phyloP scores from a whole-genome alignment of 2,329 filamentous ascomycete species.

The Penicillium italicum region DNA sequence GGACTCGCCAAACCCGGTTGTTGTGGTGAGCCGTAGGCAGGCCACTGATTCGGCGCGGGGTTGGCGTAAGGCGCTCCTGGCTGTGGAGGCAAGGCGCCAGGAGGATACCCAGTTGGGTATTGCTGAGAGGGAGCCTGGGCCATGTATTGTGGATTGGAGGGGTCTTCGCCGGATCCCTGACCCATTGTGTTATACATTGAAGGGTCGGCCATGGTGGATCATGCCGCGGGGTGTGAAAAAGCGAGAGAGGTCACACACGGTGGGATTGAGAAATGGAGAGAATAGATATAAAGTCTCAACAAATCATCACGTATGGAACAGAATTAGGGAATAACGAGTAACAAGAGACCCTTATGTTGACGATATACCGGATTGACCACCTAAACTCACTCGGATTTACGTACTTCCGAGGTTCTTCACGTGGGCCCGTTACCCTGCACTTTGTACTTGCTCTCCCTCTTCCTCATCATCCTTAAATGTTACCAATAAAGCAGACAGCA shows the following conservation, averaged over 20 bases:
- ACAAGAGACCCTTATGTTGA: constrained; percentile 20
- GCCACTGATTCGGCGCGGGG: constrained; percentile 32
- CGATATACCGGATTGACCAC: constrained; percentile 35
- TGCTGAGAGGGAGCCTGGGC: constrained; percentile 53
- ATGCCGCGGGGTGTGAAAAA: constrained; percentile 22
- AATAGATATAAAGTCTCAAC: constrained; percentile 7
- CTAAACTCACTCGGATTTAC: constrained; percentile 32
- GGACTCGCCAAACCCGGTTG: constrained; percentile 25
- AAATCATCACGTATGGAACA: background rate
- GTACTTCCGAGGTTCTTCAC: constrained; percentile 27
- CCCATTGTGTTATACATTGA: constrained; percentile 41
- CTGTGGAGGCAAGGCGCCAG: constrained; percentile 40
- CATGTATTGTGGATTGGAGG: constrained; percentile 51
- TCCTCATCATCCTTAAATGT: background rate
- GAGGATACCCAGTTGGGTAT: constrained; percentile 34
- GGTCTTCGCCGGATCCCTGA: constrained; percentile 47
- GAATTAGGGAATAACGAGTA: background rate
- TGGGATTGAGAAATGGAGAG: constrained; percentile 3
- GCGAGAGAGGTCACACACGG: background rate
- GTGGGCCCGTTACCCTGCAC: constrained; percentile 6
- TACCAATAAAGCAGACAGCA: background rate
- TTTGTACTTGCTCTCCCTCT: background rate
- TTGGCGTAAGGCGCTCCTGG: constrained; percentile 36
- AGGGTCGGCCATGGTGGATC: constrained; percentile 43
- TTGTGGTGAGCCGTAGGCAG: constrained; percentile 29